Evolutionary conservation across 495 filamentous ascomycete genomes (phyloP), one percentile per base, ranked within the genome.

Genomic region (Terfezia boudieri): DNA sequence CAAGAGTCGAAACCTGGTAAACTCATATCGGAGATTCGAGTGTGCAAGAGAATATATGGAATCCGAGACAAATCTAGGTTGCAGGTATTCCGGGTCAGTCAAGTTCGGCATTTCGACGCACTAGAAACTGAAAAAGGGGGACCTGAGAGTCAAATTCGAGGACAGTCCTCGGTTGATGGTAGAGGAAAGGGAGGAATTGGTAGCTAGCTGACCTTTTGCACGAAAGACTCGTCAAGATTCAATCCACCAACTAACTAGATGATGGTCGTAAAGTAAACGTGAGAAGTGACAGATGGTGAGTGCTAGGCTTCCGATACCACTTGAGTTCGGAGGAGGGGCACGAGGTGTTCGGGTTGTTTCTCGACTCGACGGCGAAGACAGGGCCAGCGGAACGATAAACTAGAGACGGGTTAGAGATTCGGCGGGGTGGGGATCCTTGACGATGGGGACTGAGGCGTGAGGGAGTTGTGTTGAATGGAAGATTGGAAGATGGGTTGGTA

Each of bases 1-100:
- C 59, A 64, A 57, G 54, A 64, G 59, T 49, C 53, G 58, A 61
- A 59, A 61, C 51, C 55, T 65, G 59, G 60, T 57, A 65, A 56
- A 59, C 63, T 63, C 62, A 65, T 65, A 62, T 64, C 62, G 62
- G 57, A 57, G 58, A 59, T 49, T 48, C 53, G 41, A 46, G 12
- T 4, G 56, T 56, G 55, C 57, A 54, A 61, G 54, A 61, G 59
- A 50, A 55, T 26, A 36, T 52, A 59, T 53, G 53, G 53, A 56
- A 52, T 50, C 55, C 60, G 55, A 62, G 53, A 52, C 55, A 53
- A 48, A 58, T 50, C 37, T 37, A 43, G 37, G 55, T 50, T 53
- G 52, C 51, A 36, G 46, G 51, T 32, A 35, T 17, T 53, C 58
- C 51, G 54, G 53, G 61, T 56, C 59, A 55, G 60, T 49, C 53